Percentiles rank a stretch among this genome's conserved stretches.
Conservation (phyloP, 2,329 filamentous ascomycete genomes). For the Lasiodiplodia citricola region DNA sequence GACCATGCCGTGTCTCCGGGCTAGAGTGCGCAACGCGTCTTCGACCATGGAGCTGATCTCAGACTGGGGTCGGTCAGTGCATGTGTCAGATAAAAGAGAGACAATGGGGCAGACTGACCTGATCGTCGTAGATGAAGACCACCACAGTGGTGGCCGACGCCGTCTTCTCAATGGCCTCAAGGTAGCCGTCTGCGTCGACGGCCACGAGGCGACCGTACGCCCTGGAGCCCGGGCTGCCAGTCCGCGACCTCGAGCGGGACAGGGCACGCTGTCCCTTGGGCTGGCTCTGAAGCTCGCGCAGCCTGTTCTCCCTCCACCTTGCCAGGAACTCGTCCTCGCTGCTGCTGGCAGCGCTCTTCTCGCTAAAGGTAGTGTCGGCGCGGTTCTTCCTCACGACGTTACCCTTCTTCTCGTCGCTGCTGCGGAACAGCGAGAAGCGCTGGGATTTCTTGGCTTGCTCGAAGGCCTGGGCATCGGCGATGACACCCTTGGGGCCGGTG, state of each 20-base stretch:
- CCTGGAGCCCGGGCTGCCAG: conserved; percentile 76
- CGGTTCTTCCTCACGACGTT: conserved; percentile 26
- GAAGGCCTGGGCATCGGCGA: conserved; percentile 80
- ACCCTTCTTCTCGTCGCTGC: conserved; percentile 23
- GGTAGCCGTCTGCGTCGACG: conserved; percentile 88
- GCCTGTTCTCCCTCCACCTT: conserved; percentile 81
- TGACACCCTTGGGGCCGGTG: conserved; percentile 86
- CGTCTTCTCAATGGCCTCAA: conserved; percentile 96
- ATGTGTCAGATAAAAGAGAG: conserved; percentile 12
- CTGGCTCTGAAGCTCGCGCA: conserved; percentile 74
- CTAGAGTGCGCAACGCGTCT: conserved; percentile 75
- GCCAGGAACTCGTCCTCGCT: conserved; percentile 83
- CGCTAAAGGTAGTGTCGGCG: conserved; percentile 45
- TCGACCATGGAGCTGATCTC: conserved; percentile 80
- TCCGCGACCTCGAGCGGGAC: conserved; percentile 60
- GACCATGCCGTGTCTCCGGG: conserved; percentile 70
- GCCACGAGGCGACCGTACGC: conserved; percentile 79
- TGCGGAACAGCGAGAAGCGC: conserved; percentile 36
- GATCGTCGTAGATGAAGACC: conserved; percentile 89
- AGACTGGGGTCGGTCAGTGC: conserved; percentile 61
- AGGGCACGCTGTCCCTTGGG: conserved; percentile 53
- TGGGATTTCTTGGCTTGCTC: conserved; percentile 61
- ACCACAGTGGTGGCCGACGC: conserved; percentile 81
- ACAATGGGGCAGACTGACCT: conserved; percentile 62
- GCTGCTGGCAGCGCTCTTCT: conserved; percentile 57